Evolutionary conservation across 2,329 filamentous ascomycete genomes (phyloP), one percentile per base, ranked within the genome.

Genomic region (Phialophora chinensis): DNA sequence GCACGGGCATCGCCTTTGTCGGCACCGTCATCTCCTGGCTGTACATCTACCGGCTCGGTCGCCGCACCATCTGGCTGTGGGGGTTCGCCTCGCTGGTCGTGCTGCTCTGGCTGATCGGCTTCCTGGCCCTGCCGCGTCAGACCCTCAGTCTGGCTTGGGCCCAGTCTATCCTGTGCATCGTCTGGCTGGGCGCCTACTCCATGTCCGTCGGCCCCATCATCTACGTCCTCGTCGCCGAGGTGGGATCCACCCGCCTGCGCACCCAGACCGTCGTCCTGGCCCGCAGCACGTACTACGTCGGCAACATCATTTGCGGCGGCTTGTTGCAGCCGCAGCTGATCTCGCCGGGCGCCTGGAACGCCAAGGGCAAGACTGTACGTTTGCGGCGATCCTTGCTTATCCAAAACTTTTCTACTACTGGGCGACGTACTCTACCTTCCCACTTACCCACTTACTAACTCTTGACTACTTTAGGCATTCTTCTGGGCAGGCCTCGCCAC

Each of bases 1-100:
- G 87, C 68, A 87, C 87, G 71, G 83, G 81, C n/a, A 86, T 88
- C 75, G 86, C 93, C 79, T 92, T 93, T 84, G 33, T 76, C 17
- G 77, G 75, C 11, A 72, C 70, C 2, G 56, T 78, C 8, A 63
- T 76, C 12, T 75, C 77, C 4, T 77, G 76, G 73, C 72, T 75
- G 55, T 66, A 74, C 12, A 77, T 77, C 67, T 66, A 67, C 25
- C 66, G 69, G 55, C 67, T 78, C 60, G 78, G 77, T 53, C 74
- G 75, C 27, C 70, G 78, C 11, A 75, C 73, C 4, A 66, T 80
- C 20, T 78, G 77, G 60, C 68, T 79, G 12, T 56, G 73, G 81
- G 60, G 76, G 0, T 65, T 79, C 47, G 72, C 66, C 7, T 69
- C 75, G 25, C 69, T 77, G 60, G 69, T 71, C 14, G 60, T 74